Base-by-base conservation (phyloP, 1,284 basidiomycete species). In the Butyriboletus appendiculatus region DNA sequence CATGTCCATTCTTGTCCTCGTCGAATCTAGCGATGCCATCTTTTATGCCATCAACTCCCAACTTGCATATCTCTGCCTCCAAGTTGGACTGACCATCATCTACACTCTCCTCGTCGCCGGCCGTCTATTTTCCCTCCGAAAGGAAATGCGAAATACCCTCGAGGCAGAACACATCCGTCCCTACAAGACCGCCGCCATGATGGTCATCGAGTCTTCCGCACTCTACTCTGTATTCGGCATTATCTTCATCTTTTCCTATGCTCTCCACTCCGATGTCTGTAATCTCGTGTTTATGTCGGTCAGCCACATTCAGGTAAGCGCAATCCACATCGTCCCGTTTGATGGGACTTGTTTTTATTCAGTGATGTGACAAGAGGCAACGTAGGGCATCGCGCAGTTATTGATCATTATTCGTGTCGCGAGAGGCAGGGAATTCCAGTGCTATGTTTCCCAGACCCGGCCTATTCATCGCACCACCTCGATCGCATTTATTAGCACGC, bases 351-450 rank as follows among this genome's bases (percentile, higher is more conserved):
- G 14, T 51, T 33, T 14, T 33, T 26, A 26, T 45, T 45, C 20
- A 3, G 24, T 38, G 20, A 32, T 15, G 5, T 50, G 32, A 58
- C 48, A 9, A 4, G 5, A 8, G 11, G 12, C 5, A 4, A 38
- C 2, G 14, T 18, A 72, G 71, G 68, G 60, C 15, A 63, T 71
- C 45, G 59, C 61, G 2, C 64, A 64, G 45, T 44, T 70, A 28
- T 50, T 64, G 45, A 71, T 72, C 55, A 71, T 71, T 50, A 56
- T 66, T 22, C 65, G 66, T 6, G 60, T 73, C 11, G 62, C 62
- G 2, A 57, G 50, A 34, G 65, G 57, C 15, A 12, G 15, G 11
- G 56, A 51, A 15, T 47, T 61, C 10, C 24, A 33, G 2, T 28
- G 18, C 30, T 14, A 30, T 12, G 8, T 3, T 28, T 48, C 46